Evolutionary conservation across 2,329 filamentous ascomycete species (phyloP).

Genomic region (Colletotrichum musicola): DNA sequence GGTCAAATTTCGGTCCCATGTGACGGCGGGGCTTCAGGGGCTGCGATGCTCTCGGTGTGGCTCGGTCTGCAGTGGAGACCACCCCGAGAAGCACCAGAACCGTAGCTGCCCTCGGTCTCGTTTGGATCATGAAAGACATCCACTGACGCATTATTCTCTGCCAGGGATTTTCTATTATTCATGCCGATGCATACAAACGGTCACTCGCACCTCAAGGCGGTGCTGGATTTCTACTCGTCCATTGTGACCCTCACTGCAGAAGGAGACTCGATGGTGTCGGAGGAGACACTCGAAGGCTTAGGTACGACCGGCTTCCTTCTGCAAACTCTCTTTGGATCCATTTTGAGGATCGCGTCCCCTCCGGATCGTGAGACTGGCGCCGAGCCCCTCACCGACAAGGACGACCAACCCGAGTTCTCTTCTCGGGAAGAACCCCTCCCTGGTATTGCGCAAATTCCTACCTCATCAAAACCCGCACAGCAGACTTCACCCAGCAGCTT

Average conservation of each 20-base stretch:
- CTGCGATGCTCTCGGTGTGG: conserved; percentile 14
- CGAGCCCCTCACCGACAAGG: conserved; percentile 23
- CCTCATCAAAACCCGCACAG: conserved; percentile 31
- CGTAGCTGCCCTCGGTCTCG: neutral
- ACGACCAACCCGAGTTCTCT: conserved; percentile 16
- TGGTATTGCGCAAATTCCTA: conserved; percentile 28
- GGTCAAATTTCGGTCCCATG: neutral
- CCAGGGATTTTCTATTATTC: conserved; percentile 92
- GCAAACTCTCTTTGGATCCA: conserved; percentile 80
- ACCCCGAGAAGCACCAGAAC: neutral
- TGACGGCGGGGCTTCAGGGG: conserved; percentile 21
- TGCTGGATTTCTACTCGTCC: conserved; percentile 91
- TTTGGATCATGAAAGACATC: neutral
- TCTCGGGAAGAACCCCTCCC: conserved; percentile 30
- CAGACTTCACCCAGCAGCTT: conserved; percentile 27
- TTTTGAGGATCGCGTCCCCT: conserved; percentile 75
- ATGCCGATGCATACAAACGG: conserved; percentile 72
- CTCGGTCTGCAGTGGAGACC: neutral
- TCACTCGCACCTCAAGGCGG: conserved; percentile 79
- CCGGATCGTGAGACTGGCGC: conserved; percentile 47
- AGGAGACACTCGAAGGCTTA: conserved; percentile 92
- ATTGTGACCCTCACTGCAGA: conserved; percentile 91
- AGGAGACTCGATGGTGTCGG: conserved; percentile 92
- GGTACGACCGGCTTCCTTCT: conserved; percentile 85
- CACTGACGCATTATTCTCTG: conserved; percentile 14